These are phyloP conservation scores for Tetracladium setigerum DNA, from an alignment of 495 filamentous ascomycete genomes.

Conservation along the genomic window DNA sequence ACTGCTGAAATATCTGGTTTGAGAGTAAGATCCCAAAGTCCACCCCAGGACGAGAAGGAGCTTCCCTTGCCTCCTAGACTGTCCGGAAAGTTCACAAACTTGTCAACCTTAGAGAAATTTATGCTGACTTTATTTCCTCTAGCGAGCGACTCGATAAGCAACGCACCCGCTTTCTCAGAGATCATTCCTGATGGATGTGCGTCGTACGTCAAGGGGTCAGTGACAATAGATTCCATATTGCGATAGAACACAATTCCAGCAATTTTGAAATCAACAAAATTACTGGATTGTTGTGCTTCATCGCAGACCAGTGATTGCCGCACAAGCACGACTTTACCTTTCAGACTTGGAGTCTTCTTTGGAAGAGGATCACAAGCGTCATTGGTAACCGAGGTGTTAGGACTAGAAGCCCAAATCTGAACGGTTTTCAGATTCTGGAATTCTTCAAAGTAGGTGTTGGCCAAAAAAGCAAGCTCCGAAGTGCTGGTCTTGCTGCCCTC, in stretches of 20 bases:
- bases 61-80: constrained; percentile 18
- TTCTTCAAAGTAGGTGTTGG: constrained; percentile 2
- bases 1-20: constrained; percentile 36
- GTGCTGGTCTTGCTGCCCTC: constrained; percentile 13
- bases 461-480: constrained; percentile 22
- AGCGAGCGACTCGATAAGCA: constrained; percentile 24
- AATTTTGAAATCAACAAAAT: constrained; percentile 24
- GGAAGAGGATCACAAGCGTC: constrained; percentile 27
- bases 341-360: constrained; percentile 28
- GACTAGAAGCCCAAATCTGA: constrained; percentile 26
- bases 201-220: background rate
- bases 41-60: constrained; percentile 38
- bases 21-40: constrained; percentile 33
- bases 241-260: constrained; percentile 32
- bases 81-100: constrained; percentile 11
- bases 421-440: constrained; percentile 18
- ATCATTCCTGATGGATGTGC: constrained; percentile 23
- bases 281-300: constrained; percentile 16
- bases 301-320: constrained; percentile 26
- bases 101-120: constrained; percentile 20
- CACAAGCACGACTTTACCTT: constrained; percentile 31
- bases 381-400: constrained; percentile 24
- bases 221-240: constrained; percentile 15
- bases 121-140: constrained; percentile 20
- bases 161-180: constrained; percentile 23